These are phyloP conservation scores for Trichophyton benhamiae DNA, from an alignment of 2,329 filamentous ascomycete species.

Conservation along the genomic window DNA sequence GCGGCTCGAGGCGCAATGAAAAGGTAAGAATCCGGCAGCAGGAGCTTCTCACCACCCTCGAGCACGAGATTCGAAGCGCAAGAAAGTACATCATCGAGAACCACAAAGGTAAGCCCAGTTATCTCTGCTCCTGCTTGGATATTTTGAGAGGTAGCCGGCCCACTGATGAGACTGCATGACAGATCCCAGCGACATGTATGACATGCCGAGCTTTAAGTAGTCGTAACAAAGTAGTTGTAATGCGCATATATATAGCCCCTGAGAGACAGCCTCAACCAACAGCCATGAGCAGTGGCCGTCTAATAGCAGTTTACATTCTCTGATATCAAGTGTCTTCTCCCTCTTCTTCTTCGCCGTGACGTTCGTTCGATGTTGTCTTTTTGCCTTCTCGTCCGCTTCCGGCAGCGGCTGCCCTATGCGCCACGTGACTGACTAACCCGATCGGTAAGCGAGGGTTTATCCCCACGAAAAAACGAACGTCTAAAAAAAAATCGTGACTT, in stretches of 20 bases:
- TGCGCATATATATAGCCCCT: background rate
- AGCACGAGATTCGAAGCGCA: conserved; percentile 38
- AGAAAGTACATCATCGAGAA: conserved; percentile 42
- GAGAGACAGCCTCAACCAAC: background rate
- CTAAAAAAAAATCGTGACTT: conserved; percentile 6
- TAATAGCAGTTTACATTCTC: background rate
- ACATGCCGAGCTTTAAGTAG: conserved; percentile 33
- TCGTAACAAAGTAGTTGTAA: background rate
- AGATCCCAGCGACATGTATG: conserved; percentile 45
- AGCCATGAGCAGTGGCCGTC: too few species aligned
- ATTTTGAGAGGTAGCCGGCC: too few species aligned
- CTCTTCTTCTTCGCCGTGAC: background rate
- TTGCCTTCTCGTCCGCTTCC: background rate
- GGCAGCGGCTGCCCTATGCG: background rate
- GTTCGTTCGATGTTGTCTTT: background rate
- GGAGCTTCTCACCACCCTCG: conserved; percentile 38
- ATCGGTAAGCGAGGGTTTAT: conserved; percentile 12
- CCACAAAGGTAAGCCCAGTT: conserved; percentile 38
- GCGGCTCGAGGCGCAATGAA: conserved; percentile 38
- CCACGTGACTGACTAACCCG: background rate
- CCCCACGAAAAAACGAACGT: conserved; percentile 8
- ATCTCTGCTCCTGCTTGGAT: background rate
- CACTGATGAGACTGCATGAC: background rate
- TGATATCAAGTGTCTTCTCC: background rate
- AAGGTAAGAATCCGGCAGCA: conserved; percentile 37